Percentiles rank a stretch among this genome's conserved stretches.
Conservation (phyloP, 2,329 filamentous ascomycete species). For the Sporothrix luriei region DNA sequence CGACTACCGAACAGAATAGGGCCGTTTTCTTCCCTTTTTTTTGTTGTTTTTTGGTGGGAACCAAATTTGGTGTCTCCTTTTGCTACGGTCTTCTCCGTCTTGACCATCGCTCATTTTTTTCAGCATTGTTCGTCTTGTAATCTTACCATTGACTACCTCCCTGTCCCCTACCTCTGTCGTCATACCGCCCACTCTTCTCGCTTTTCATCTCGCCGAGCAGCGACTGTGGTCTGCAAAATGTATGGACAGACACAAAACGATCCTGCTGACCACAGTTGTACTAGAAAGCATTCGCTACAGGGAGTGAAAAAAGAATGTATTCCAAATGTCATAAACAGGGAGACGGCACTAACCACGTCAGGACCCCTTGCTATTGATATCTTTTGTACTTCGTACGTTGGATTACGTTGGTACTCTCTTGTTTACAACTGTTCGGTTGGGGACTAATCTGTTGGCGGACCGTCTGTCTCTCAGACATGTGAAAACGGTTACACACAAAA, state of each 20-base stretch:
- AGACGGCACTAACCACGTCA: not conserved
- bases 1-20: not conserved
- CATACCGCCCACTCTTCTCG: constrained; percentile 1
- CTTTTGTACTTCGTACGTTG: too few relatives aligned
- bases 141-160: too few relatives aligned
- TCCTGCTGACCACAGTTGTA: too few relatives aligned
- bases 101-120: not conserved
- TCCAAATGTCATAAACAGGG: not conserved
- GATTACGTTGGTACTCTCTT: not conserved
- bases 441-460: not conserved
- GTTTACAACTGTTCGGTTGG: not conserved
- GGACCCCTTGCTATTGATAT: not conserved
- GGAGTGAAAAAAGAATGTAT: not conserved
- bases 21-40: not conserved
- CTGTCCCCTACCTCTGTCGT: not conserved
- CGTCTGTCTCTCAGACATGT: not conserved
- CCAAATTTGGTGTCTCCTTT: not conserved
- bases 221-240: not conserved
- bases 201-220: not conserved
- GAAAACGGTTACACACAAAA: not conserved
- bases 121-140: not conserved
- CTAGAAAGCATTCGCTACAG: not conserved
- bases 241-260: too few relatives aligned
- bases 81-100: not conserved
- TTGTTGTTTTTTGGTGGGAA: constrained; percentile 8